These are phyloP conservation scores for Termitomyces sp. DNA, from an alignment of 1,284 basidiomycete species.

Conservation along the genomic window DNA sequence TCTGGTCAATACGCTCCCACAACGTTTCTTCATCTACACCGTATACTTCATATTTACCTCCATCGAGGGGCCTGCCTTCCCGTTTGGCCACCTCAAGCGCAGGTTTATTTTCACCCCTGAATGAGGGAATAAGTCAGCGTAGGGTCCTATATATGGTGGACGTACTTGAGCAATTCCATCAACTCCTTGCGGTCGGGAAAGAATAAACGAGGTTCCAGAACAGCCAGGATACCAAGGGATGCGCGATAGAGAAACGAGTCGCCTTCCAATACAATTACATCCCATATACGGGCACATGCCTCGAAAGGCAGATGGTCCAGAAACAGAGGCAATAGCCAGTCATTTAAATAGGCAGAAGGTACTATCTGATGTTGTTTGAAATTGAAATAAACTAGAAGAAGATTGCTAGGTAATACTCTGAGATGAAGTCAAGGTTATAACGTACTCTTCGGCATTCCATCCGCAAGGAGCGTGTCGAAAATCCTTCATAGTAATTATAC, in stretches of 20 bases:
- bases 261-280: conserved; percentile 83
- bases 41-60: conserved; percentile 85
- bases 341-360: conserved; percentile 69
- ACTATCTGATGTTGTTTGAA: conserved; percentile 90
- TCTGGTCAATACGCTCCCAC: conserved; percentile 71
- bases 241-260: conserved; percentile 83
- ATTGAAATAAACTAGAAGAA: conserved; percentile 79
- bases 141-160: conserved; percentile 5
- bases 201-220: conserved; percentile 83
- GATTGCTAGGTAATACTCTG: conserved; percentile 2
- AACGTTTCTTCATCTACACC: conserved; percentile 79
- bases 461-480: conserved; percentile 87
- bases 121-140: conserved; percentile 9
- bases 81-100: conserved; percentile 77
- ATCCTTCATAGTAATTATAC: conserved; percentile 51
- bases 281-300: conserved; percentile 84
- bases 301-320: conserved; percentile 87
- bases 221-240: conserved; percentile 77
- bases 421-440: conserved; percentile 1
- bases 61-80: conserved; percentile 53
- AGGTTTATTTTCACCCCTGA: conserved; percentile 77
- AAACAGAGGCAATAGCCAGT: conserved; percentile 82
- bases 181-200: conserved; percentile 79
- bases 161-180: conserved; percentile 64
- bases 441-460: conserved; percentile 91